Percentiles rank a stretch among this genome's conserved stretches.
Conservation (phyloP, 305 asterid genomes). For the Fraxinus albicans region DNA sequence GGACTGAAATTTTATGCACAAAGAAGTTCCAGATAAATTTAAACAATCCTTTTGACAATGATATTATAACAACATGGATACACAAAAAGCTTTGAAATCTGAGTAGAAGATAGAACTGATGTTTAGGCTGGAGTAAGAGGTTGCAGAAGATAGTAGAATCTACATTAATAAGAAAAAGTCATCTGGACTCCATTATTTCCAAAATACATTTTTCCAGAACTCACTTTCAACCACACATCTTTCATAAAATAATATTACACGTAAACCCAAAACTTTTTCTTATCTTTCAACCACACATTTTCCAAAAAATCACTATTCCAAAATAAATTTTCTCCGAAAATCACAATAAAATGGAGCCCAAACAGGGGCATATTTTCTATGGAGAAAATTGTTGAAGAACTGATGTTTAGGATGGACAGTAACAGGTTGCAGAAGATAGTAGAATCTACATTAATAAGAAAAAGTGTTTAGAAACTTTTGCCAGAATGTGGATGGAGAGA, state of each 20-base stretch:
- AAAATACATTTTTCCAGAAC: background rate
- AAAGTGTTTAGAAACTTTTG: conserved; percentile 8
- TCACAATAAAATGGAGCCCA: background rate
- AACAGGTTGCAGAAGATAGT: background rate
- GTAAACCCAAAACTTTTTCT: background rate
- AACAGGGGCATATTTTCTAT: background rate
- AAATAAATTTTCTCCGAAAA: background rate
- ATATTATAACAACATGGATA: conserved; percentile 5
- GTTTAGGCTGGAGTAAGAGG: background rate
- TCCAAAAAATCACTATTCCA: background rate
- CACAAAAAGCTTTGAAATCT: background rate
- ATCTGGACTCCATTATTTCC: background rate
- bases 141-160: background rate
- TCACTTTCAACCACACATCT: background rate
- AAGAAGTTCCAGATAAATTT: conserved; percentile 19
- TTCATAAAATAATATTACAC: no score
- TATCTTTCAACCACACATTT: background rate
- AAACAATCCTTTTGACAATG: conserved; percentile 8
- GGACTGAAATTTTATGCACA: conserved; percentile 14
- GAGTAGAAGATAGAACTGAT: background rate
- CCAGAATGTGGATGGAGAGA: conserved; percentile 8
- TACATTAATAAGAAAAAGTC: background rate
- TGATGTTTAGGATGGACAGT: background rate
- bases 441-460: background rate
- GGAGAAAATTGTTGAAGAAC: background rate